Evolutionary conservation across 164 flowering plant species (phyloP).

Genomic region (Annona cherimola): DNA sequence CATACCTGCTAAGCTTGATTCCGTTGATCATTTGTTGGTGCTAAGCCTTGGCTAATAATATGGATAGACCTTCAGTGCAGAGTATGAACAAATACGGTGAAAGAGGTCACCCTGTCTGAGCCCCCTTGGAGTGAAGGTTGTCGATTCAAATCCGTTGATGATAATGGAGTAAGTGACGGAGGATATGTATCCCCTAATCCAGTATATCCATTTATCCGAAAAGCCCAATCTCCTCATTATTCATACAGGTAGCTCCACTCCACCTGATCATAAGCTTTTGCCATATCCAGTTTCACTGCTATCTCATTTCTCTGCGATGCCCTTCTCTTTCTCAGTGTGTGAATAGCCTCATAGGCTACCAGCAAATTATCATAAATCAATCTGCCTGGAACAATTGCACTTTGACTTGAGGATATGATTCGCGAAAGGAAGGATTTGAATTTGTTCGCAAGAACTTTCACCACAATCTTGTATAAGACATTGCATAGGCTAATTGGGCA

Average conservation of each 20-base stretch:
- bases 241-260: background rate
- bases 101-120: background rate
- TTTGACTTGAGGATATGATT: too few species aligned
- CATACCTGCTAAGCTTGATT: too few species aligned
- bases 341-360: too few species aligned
- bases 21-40: background rate
- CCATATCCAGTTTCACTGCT: too few species aligned
- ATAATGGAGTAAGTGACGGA: background rate
- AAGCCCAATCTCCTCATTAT: background rate
- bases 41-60: background rate
- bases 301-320: background rate
- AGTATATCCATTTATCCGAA: background rate
- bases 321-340: background rate
- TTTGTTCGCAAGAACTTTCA: too few species aligned
- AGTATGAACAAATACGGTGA: background rate
- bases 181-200: background rate
- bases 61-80: background rate
- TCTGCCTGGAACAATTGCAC: too few species aligned
- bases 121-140: background rate
- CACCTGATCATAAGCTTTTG: background rate
- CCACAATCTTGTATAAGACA: too few species aligned
- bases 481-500: too few species aligned
- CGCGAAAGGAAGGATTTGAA: too few species aligned
- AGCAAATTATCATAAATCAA: too few species aligned
- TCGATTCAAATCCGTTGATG: background rate